A percentile compares a stretch with the other conserved stretches of the same genome.
phyloP scores from a whole-genome alignment of 345 rosid genomes.

The Euphorbia lathyris region DNA sequence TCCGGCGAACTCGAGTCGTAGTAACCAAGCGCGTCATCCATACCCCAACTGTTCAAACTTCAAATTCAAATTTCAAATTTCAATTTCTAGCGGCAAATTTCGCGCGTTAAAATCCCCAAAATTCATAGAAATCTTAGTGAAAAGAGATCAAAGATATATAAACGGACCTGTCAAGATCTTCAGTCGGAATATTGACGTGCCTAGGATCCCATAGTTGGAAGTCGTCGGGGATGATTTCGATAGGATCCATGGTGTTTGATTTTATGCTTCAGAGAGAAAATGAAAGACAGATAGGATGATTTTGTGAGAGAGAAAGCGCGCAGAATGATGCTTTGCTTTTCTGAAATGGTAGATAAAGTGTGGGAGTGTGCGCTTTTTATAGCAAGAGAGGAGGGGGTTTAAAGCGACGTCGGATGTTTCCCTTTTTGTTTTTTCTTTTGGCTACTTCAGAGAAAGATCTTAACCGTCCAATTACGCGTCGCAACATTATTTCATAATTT shows the following conservation, averaged over 20 bases:
- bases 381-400: not conserved
- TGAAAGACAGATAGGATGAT: too few species aligned
- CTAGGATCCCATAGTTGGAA: slow-evolving; percentile 30
- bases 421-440: not conserved
- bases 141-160: too few species aligned
- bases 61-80: not conserved
- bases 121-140: too few species aligned
- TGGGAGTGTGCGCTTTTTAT: too few species aligned
- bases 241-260: not conserved
- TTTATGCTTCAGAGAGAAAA: too few species aligned
- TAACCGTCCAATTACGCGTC: slow-evolving; percentile 1
- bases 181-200: slow-evolving; percentile 23
- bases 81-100: too few species aligned
- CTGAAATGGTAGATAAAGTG: too few species aligned
- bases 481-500: too few species aligned
- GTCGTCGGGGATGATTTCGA: slow-evolving; percentile 9
- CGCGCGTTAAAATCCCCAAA: too few species aligned
- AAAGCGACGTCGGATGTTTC: not conserved
- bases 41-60: slow-evolving; percentile 20
- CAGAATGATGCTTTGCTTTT: too few species aligned
- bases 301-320: too few species aligned
- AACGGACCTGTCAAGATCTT: slow-evolving; percentile 14
- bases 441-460: not conserved
- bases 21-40: slow-evolving; percentile 37
- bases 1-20: slow-evolving; percentile 96